A percentile compares a stretch with the other conserved stretches of the same genome.
Evolutionary conservation across 2,329 filamentous ascomycete genomes (phyloP).

Genomic region (Fusarium buharicum): DNA sequence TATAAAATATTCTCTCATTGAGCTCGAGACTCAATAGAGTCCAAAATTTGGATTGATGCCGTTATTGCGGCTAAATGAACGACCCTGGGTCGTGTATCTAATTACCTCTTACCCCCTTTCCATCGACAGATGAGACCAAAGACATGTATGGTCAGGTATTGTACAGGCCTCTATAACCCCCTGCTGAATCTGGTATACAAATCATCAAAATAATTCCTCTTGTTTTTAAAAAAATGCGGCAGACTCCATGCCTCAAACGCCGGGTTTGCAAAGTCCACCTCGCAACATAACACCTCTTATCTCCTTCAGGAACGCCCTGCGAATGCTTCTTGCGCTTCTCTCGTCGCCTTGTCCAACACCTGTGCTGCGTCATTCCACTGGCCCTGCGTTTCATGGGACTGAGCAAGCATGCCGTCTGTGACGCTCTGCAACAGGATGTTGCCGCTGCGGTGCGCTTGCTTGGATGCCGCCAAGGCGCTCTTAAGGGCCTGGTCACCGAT

Average conservation of each 20-base stretch:
- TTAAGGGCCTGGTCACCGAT: conserved; percentile 84
- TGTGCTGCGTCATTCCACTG: conserved; percentile 58
- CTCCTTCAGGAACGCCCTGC: conserved; percentile 44
- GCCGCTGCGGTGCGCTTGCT: conserved; percentile 74
- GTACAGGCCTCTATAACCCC: conserved; percentile 29
- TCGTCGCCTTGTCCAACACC: conserved; percentile 56
- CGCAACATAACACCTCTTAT: conserved; percentile 6
- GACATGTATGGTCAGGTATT: conserved; percentile 40
- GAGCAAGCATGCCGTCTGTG: conserved; percentile 79
- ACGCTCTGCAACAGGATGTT: conserved; percentile 84
- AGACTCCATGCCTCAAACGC: conserved; percentile 43
- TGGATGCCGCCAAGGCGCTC: conserved; percentile 74
- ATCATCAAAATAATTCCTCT: conserved; percentile 41
- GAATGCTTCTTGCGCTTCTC: conserved; percentile 57
- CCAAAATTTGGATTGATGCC: conserved; percentile 28
- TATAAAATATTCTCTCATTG: conserved; percentile 25
- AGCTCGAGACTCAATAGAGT: conserved; percentile 31
- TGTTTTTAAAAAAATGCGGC: conserved; percentile 32
- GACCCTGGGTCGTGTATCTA: conserved; percentile 32
- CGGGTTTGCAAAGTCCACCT: conserved; percentile 32
- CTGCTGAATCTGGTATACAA: conserved; percentile 43
- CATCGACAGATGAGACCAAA: conserved; percentile 32
- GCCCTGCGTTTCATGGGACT: conserved; percentile 79
- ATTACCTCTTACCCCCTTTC: conserved; percentile 29
- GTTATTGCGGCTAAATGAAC: conserved; percentile 26